Evolutionary conservation across 805 yeast species (phyloP).

Genomic region (Phaffomyces opuntiae): DNA sequence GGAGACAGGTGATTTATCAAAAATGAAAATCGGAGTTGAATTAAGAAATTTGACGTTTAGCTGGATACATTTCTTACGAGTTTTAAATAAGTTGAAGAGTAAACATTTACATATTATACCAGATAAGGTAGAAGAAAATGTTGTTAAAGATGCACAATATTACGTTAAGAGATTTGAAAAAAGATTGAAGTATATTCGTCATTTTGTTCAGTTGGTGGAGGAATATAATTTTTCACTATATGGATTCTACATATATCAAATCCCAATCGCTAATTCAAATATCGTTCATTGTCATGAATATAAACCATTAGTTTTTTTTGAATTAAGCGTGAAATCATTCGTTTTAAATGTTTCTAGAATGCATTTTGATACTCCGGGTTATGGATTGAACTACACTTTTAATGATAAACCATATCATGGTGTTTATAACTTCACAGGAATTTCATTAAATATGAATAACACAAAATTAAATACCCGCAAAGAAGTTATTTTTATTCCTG

Average conservation of each 20-base stretch:
- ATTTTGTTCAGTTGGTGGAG: constrained; percentile 13
- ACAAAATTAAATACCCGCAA: constrained; percentile 11
- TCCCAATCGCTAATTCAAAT: constrained; percentile 16
- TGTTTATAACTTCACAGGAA: constrained; percentile 31
- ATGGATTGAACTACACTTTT: constrained; percentile 33
- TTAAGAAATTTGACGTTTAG: constrained; percentile 13
- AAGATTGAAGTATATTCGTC: constrained; percentile 7
- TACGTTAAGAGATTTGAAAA: constrained; percentile 9
- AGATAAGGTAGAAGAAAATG: not conserved
- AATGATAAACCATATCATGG: constrained; percentile 37
- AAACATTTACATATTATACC: not conserved
- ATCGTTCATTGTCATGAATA: constrained; percentile 17
- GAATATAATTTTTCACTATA: constrained; percentile 14
- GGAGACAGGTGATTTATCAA: constrained; percentile 14
- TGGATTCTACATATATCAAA: constrained; percentile 12
- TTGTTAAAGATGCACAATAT: constrained; percentile 8
- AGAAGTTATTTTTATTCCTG: constrained; percentile 16
- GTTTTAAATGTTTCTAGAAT: constrained; percentile 23
- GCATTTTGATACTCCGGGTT: constrained; percentile 36
- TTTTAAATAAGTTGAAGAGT: constrained; percentile 1
- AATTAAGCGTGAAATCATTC: constrained; percentile 16
- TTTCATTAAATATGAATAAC: constrained; percentile 26
- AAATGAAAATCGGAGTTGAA: constrained; percentile 12
- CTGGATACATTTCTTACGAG: constrained; percentile 10
- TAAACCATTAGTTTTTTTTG: constrained; percentile 17